A percentile compares a stretch with the other conserved stretches of the same genome.
These are phyloP conservation scores for Epicoccum nigrum DNA, from an alignment of 2,329 filamentous ascomycete species.

Conservation along the genomic window DNA sequence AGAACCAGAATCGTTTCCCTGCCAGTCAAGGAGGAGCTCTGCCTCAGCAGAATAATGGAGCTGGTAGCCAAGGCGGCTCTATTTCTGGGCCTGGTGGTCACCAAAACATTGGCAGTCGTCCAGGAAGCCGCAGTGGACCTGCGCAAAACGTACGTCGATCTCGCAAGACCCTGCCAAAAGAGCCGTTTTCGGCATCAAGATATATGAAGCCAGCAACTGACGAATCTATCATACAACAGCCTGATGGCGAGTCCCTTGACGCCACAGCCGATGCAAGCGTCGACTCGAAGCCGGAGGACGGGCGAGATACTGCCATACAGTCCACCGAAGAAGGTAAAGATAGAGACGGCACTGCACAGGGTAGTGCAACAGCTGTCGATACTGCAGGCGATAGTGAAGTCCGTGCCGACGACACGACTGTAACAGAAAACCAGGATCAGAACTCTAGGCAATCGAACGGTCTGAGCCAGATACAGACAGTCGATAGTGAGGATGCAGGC, in stretches of 20 bases:
- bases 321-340: constrained; percentile 41
- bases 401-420: constrained; percentile 20
- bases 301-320: constrained; percentile 30
- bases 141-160: constrained; percentile 44
- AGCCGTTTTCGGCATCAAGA: constrained; percentile 5
- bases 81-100: constrained; percentile 33
- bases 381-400: constrained; percentile 14
- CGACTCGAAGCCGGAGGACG: constrained; percentile 40
- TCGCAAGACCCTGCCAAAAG: constrained; percentile 26
- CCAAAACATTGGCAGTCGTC: constrained; percentile 35
- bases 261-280: constrained; percentile 39
- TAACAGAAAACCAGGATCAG: constrained; percentile 24
- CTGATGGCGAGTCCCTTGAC: constrained; percentile 41
- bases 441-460: constrained; percentile 24
- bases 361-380: constrained; percentile 12
- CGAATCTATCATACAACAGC: constrained; percentile 28
- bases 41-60: constrained; percentile 48
- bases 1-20: constrained; percentile 77
- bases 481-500: constrained; percentile 37
- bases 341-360: constrained; percentile 11
- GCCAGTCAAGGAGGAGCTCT: constrained; percentile 66
- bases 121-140: constrained; percentile 39
- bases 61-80: constrained; percentile 48
- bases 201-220: constrained; percentile 31
- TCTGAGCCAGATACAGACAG: constrained; percentile 44